Evolutionary conservation across 257 asterid species (phyloP), one percentile per base, ranked within the genome.

Genomic region (Verbena officinalis): DNA sequence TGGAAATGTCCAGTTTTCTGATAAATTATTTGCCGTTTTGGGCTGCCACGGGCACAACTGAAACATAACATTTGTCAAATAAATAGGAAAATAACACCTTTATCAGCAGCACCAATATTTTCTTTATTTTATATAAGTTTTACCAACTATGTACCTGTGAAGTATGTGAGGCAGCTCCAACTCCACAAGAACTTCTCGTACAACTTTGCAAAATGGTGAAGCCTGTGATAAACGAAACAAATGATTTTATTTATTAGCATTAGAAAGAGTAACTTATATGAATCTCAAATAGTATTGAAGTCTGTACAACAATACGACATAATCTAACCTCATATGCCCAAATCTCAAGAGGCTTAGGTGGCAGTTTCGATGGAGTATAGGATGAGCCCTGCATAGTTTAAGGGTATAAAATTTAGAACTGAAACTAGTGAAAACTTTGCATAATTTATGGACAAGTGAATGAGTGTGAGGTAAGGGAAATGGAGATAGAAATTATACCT

Each of bases 31-130:
- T 86, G 95, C 4, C 99, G 74, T 72, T 83, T 93, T 7, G 97
- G 90, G 81, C 97, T 93, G 43, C 99, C 99, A 22, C 97, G 95
- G 14, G 96, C 96, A 55, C 99, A 93, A 59, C 97, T 88, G 90
- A 81, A 71, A 55, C 14, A 46, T 13, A 62, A 59, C 42, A 45
- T 10, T 44, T 31, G 43, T 50, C 30, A 23, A n/a, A 22, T 23
- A 33, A 49, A 57, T n/a, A 23, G 55, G 52, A 44, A 46, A 7
- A 33, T 12, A 56, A 48, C n/a, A 20, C 15, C 5, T 39, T 21
- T 23, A n/a, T n/a, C n/a, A n/a, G 31, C 51, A 31, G 24, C 39
- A 36, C 16, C 38, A 11, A 11, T 40, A 9, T 13, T 42, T 12
- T 0, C 2, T 42, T 42, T 14, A 42, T 42, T 42, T 42, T 2